Conservation (phyloP, 2,329 filamentous ascomycete genomes). For the Aspergillus costaricaensis region DNA sequence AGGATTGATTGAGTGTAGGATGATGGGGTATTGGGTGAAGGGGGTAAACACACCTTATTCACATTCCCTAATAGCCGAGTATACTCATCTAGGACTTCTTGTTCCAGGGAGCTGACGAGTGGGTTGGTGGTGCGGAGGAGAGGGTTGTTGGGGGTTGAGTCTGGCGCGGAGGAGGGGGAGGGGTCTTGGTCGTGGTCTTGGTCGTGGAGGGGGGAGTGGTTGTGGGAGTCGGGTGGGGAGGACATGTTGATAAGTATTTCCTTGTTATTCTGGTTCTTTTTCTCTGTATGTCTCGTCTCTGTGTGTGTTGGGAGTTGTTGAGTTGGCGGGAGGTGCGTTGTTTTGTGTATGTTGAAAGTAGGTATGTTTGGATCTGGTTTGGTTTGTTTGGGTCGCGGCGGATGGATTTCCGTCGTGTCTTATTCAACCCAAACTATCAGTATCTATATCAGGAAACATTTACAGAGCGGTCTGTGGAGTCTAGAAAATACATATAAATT, state of each 20-base stretch:
- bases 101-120: constrained; percentile 73
- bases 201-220: neutral
- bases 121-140: constrained; percentile 41
- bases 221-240: neutral
- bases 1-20: neutral
- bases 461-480: too few relatives aligned
- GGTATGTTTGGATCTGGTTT: neutral
- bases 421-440: too few relatives aligned
- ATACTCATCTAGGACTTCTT: constrained; percentile 94
- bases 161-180: constrained; percentile 4
- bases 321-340: neutral
- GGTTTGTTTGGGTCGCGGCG: constrained; percentile 3
- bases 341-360: neutral
- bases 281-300: too few relatives aligned
- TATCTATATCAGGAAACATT: too few relatives aligned
- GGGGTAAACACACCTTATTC: constrained; percentile 72
- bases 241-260: neutral
- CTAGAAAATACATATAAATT: neutral
- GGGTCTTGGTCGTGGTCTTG: neutral
- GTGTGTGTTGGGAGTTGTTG: neutral
- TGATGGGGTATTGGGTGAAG: constrained; percentile 3
- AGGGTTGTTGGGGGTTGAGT: constrained; percentile 36
- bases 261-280: too few relatives aligned
- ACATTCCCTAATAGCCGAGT: constrained; percentile 83
- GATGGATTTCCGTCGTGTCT: neutral